Percentiles rank a stretch among this genome's conserved stretches.
These are phyloP conservation scores for Aspergillus tubingensis DNA, from an alignment of 2,329 filamentous ascomycete species.

Conservation along the genomic window DNA sequence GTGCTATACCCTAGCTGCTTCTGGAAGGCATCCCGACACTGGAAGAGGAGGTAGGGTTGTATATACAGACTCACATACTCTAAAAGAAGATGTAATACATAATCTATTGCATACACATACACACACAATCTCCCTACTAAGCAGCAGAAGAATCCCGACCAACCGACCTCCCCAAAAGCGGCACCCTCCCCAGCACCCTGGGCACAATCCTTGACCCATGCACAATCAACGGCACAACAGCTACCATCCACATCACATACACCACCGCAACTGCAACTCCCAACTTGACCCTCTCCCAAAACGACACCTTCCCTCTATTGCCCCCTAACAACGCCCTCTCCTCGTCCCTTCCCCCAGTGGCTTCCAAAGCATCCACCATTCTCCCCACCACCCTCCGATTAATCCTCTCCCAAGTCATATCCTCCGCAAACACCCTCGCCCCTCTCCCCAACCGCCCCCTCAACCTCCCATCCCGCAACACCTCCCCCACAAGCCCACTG, in stretches of 20 bases:
- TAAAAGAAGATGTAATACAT: background rate
- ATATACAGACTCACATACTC: no score
- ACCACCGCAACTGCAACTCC: constrained; percentile 34
- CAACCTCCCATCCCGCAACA: constrained; percentile 51
- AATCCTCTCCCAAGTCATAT: constrained; percentile 71
- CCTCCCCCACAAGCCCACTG: constrained; percentile 53
- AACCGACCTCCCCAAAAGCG: background rate
- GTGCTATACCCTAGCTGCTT: background rate
- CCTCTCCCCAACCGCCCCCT: constrained; percentile 50
- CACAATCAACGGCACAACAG: constrained; percentile 39
- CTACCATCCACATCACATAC: constrained; percentile 41
- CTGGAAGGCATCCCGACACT: no score
- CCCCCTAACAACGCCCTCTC: background rate
- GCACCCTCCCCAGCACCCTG: constrained; percentile 13
- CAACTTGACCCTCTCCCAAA: constrained; percentile 30
- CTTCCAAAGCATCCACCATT: constrained; percentile 50
- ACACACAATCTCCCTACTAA: no score
- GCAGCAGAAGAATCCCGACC: no score
- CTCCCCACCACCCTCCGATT: constrained; percentile 69
- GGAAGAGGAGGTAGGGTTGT: no score
- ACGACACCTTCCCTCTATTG: background rate
- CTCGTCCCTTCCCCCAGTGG: background rate
- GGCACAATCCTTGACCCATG: constrained; percentile 35
- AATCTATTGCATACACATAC: background rate
- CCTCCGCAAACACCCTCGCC: constrained; percentile 59